Evolutionary conservation across 2,329 filamentous ascomycete genomes (phyloP).

Genomic region (Chrysoporthe cubensis): DNA sequence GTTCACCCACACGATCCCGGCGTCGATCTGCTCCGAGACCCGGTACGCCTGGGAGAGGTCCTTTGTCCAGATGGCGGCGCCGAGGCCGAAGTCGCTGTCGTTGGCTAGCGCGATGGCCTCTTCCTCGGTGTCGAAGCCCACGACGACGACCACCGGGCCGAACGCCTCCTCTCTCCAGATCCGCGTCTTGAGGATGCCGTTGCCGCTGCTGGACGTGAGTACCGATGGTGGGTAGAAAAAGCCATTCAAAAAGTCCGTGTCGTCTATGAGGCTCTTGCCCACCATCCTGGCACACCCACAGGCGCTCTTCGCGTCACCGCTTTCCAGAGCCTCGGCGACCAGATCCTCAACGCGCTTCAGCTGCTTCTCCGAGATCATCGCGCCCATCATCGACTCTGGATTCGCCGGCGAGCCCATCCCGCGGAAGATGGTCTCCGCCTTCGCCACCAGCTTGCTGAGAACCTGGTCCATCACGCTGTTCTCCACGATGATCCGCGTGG

Average conservation of each 20-base stretch:
- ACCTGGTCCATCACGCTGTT: conserved; percentile 68
- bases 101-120: conserved; percentile 74
- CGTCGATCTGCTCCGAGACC: conserved; percentile 70
- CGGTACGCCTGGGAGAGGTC: conserved; percentile 75
- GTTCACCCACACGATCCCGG: conserved; percentile 63
- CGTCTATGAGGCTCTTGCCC: conserved; percentile 53
- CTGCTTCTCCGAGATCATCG: conserved; percentile 63
- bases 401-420: conserved; percentile 63
- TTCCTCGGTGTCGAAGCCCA: conserved; percentile 74
- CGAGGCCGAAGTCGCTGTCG: conserved; percentile 75
- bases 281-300: conserved; percentile 54
- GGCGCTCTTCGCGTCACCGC: conserved; percentile 42
- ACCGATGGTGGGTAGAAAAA: conserved; percentile 86
- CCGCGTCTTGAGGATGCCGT: conserved; percentile 69
- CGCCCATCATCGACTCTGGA: conserved; percentile 64
- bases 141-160: conserved; percentile 76
- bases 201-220: conserved; percentile 55
- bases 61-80: conserved; percentile 76
- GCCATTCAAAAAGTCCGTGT: conserved; percentile 55
- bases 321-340: conserved; percentile 64
- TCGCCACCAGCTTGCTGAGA: conserved; percentile 64
- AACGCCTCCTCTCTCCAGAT: conserved; percentile 84
- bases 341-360: conserved; percentile 71
- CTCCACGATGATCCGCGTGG: conserved; percentile 76
- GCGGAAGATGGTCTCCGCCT: conserved; percentile 58